A percentile compares a stretch with the other conserved stretches of the same genome.
Evolutionary conservation across 495 filamentous ascomycete species (phyloP).

Genomic region (Tuber brumale): DNA sequence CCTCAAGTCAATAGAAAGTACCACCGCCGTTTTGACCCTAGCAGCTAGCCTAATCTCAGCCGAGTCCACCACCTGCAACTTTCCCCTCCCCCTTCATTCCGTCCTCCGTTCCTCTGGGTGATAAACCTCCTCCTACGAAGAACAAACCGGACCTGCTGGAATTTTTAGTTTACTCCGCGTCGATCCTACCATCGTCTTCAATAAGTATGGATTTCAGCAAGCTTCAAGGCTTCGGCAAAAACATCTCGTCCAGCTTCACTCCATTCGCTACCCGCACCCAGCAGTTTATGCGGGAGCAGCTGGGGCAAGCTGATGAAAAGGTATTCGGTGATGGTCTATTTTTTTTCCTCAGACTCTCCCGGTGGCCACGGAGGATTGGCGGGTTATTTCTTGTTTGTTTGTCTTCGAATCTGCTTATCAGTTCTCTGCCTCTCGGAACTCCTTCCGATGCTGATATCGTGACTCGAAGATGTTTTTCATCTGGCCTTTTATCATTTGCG

Average conservation of each 20-base stretch:
- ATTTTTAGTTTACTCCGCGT: constrained; percentile 9
- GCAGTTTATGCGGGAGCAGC: constrained; percentile 94
- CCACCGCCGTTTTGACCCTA: background rate
- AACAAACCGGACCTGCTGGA: background rate
- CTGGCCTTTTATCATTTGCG: background rate
- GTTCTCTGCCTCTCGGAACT: constrained; percentile 28
- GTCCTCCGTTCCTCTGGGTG: background rate
- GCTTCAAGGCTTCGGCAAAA: constrained; percentile 56
- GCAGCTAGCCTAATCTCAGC: background rate
- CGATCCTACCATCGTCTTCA: constrained; percentile 7
- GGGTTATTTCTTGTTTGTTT: background rate
- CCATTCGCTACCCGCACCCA: constrained; percentile 90
- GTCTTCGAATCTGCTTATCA: constrained; percentile 14
- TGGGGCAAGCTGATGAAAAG: constrained; percentile 93
- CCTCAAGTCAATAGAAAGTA: background rate
- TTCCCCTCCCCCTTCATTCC: constrained; percentile 9
- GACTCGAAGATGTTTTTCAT: background rate
- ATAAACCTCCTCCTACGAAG: background rate
- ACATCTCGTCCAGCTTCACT: constrained; percentile 66
- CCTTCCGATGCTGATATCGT: constrained; percentile 16
- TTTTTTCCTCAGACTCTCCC: constrained; percentile 10
- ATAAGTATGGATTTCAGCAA: constrained; percentile 45
- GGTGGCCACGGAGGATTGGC: background rate
- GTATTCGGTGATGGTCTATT: constrained; percentile 43
- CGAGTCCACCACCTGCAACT: constrained; percentile 1